phyloP scores from a whole-genome alignment of 2,329 filamentous ascomycete species.

The Alternaria panax region DNA sequence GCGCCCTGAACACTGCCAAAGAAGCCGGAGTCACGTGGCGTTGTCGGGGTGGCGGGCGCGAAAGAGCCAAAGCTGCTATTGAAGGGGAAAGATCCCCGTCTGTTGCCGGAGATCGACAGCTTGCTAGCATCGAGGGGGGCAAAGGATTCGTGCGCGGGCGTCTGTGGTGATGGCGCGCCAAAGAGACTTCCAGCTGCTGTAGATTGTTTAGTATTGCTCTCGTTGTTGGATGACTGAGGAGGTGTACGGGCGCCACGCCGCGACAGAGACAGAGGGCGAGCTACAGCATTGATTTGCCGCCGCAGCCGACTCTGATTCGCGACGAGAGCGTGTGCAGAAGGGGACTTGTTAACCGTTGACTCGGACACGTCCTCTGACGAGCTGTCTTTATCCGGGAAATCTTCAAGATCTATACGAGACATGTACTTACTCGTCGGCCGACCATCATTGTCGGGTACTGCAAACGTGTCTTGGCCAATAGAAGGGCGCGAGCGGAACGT shows the following conservation, averaged over 20 bases:
- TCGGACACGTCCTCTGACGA: conserved; percentile 44
- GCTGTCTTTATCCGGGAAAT: conserved; percentile 43
- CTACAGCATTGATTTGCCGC: conserved; percentile 46
- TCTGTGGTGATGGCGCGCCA: conserved; percentile 75
- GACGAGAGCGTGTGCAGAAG: conserved; percentile 39
- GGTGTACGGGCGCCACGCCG: conserved; percentile 41
- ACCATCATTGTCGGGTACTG: conserved; percentile 44
- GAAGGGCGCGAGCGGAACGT: conserved; percentile 57
- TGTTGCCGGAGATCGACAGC: conserved; percentile 75
- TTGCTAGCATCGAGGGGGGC: conserved; percentile 81
- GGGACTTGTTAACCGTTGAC: conserved; percentile 36
- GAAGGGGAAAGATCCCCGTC: conserved; percentile 50
- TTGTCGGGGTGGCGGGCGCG: conserved; percentile 85
- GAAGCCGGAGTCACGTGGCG: conserved; percentile 63
- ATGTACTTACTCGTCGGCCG: conserved; percentile 50
- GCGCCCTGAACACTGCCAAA: conserved; percentile 69
- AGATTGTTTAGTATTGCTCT: conserved; percentile 44
- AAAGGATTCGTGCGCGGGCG: conserved; percentile 74
- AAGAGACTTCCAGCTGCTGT: conserved; percentile 61
- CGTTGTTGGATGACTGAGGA: conserved; percentile 4
- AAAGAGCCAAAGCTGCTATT: conserved; percentile 56
- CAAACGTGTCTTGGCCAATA: conserved; percentile 57
- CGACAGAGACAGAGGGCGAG: conserved; percentile 52
- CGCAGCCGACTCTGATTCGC: conserved; percentile 50
- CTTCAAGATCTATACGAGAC: conserved; percentile 12